A percentile compares a stretch with the other conserved stretches of the same genome.
Evolutionary conservation across 73 alveolate species (phyloP).

Genomic region (Symbiodinium natans): DNA sequence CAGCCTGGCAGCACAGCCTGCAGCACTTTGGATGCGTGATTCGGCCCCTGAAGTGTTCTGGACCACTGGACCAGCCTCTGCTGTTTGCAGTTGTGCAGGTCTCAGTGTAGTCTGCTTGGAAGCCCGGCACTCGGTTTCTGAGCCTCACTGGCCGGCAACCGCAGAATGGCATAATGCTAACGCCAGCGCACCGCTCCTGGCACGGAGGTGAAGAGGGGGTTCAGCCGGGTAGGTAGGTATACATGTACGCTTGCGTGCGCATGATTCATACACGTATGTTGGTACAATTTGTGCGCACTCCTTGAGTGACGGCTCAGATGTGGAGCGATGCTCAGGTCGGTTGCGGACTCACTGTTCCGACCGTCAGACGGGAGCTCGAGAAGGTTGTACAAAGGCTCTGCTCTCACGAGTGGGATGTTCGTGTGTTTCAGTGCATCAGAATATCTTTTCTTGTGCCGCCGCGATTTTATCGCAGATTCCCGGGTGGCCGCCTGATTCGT

Average conservation of each 20-base stretch:
- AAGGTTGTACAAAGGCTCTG: slow-evolving; percentile 62
- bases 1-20: background rate
- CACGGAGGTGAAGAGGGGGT: too few species aligned
- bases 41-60: too few species aligned
- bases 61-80: too few species aligned
- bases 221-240: too few species aligned
- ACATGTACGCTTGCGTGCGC: too few species aligned
- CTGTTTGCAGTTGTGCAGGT: slow-evolving; percentile 43
- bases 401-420: background rate
- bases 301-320: too few species aligned
- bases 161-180: too few species aligned
- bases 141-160: too few species aligned
- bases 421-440: background rate
- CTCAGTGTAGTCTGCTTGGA: slow-evolving; percentile 74
- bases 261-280: too few species aligned
- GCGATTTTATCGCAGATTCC: background rate
- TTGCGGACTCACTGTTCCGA: slow-evolving; percentile 85
- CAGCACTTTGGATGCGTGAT: too few species aligned
- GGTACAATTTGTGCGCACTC: too few species aligned
- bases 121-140: background rate
- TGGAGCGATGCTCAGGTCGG: slow-evolving; percentile 50
- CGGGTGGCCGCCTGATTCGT: background rate
- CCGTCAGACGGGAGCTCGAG: slow-evolving; percentile 91
- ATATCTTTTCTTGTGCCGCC: background rate
- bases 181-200: too few species aligned